These are phyloP conservation scores for Acanthamoeba quina DNA, from an alignment of 208 protist species.

Conservation along the genomic window DNA sequence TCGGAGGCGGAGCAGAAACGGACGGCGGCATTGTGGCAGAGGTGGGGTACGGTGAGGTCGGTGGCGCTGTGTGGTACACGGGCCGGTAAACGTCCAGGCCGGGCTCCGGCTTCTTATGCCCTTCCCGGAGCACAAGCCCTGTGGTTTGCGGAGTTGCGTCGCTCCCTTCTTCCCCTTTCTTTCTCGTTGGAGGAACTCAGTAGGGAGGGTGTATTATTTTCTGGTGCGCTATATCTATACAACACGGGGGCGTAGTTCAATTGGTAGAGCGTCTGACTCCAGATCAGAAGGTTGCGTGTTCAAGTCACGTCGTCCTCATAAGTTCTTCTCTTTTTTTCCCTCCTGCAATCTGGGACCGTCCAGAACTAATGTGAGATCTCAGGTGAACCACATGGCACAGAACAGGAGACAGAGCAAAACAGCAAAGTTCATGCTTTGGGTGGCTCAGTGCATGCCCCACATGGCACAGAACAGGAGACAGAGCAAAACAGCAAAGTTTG, in stretches of 20 bases:
- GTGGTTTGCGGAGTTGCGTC: not conserved
- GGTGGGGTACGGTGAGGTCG: not conserved
- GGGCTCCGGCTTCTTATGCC: not conserved
- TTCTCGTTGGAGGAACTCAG: not conserved
- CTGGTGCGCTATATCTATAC: no score
- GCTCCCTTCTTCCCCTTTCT: not conserved
- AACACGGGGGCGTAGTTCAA: constrained; percentile 56
- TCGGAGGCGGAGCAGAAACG: not conserved
- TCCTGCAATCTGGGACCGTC: no score
- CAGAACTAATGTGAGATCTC: no score
- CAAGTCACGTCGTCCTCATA: constrained; percentile 57
- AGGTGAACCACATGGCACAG: no score
- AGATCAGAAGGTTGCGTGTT: constrained; percentile 73
- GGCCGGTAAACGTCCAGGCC: not conserved
- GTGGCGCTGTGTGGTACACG: not conserved
- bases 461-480: no score
- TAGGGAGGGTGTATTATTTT: no score
- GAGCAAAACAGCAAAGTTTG: no score
- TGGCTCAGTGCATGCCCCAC: no score
- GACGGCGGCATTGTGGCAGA: not conserved
- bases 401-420: no score
- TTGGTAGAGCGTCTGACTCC: constrained; percentile 71
- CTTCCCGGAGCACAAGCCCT: not conserved
- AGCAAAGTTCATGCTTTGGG: no score
- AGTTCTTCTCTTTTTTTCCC: no score